These are phyloP conservation scores for Aciculosporium take DNA, from an alignment of 2,329 filamentous ascomycete genomes.

Conservation along the genomic window DNA sequence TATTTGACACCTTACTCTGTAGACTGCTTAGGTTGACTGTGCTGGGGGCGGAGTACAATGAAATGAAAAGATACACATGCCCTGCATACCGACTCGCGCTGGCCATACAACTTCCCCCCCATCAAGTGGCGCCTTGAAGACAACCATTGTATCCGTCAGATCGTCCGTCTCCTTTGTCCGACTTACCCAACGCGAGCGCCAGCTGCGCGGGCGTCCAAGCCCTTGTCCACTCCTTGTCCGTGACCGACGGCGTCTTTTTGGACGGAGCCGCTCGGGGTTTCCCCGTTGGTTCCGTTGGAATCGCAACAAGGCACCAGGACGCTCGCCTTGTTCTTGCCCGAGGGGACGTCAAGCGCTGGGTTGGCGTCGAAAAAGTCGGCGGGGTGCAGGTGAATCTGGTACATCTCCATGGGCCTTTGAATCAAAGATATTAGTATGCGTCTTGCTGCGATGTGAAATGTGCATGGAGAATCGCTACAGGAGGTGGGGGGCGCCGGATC, in stretches of 20 bases:
- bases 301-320: constrained; percentile 25
- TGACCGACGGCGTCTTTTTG: constrained; percentile 19
- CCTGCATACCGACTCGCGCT: no score
- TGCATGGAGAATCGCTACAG: background rate
- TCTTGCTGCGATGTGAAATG: background rate
- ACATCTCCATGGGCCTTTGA: constrained; percentile 32
- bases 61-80: no score
- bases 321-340: constrained; percentile 22
- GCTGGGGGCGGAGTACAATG: no score
- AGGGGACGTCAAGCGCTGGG: constrained; percentile 31
- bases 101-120: background rate
- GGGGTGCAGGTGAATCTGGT: constrained; percentile 27
- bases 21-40: background rate
- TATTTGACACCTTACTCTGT: background rate
- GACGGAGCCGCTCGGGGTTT: constrained; percentile 9
- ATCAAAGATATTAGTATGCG: constrained; percentile 1
- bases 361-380: constrained; percentile 33
- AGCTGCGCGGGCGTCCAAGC: constrained; percentile 10
- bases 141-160: no score
- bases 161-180: no score
- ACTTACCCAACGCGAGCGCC: constrained; percentile 10
- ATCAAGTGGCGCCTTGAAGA: no score
- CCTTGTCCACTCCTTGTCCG: constrained; percentile 14
- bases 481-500: background rate
- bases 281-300: constrained; percentile 2